Base-by-base conservation (phyloP, 2,329 filamentous ascomycete species). In the Moelleriella libera region DNA sequence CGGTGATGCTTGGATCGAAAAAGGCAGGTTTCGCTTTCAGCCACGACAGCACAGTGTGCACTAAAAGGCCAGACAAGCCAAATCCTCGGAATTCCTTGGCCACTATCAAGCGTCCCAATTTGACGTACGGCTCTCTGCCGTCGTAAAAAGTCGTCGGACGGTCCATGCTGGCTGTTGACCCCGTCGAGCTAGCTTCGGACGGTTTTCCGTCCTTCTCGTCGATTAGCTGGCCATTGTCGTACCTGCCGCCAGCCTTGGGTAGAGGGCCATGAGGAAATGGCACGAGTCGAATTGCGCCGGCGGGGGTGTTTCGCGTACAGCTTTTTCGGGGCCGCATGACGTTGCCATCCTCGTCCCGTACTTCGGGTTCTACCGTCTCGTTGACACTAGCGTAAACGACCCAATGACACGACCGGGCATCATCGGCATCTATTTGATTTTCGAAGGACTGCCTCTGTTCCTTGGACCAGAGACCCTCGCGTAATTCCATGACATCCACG, bases 391-490 rank as follows among this genome's bases (percentile, higher is more conserved):
- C 78, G 63, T 94, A 95, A n/a, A 82, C 71, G 31, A 95, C 82
- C 85, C 87, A 95, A 64, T 96, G 88, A 66, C 82, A 90, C 54
- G 80, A 82, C 37, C 85, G 76, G 1, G 74, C 54, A 62, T 97
- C 90, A 60, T 96, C 88, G 1, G 72, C 67, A 67, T 96, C 90
- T 53, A 87, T 74, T 63, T 97, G 89, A 53, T 80, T 77, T 39
- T 83, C 78, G 1, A 79, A 63, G 0, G 75, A 70, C 11, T 79
- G 68, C 0, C 63, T 55, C 56, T 83, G 80, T 57, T 83, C 80
- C 6, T 65, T 39, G 29, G 83, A 74, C 55, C 81, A 83, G 47
- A 84, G 80, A 14, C 63, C 57, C 50, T 77, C 68, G 37, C 81
- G 76, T 42, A 84, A 72, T 46, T 67, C 62, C 78, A 83, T 82